phyloP scores from a whole-genome alignment of 2,329 filamentous ascomycete genomes.

The Drechslerella stenobrocha region DNA sequence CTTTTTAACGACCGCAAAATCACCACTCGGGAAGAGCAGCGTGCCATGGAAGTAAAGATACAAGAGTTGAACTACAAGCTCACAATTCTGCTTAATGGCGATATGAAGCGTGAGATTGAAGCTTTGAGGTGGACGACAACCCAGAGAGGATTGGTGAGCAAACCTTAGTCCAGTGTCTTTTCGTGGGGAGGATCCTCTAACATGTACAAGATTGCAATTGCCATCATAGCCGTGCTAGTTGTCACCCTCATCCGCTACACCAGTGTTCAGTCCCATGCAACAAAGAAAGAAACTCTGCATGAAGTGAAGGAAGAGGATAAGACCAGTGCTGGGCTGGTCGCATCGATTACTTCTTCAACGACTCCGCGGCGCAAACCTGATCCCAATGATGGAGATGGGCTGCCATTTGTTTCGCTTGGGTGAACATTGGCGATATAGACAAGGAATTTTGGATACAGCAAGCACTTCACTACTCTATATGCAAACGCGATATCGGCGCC shows the following conservation, averaged over 20 bases:
- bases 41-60: conserved; percentile 74
- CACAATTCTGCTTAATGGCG: conserved; percentile 83
- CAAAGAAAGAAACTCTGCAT: conserved; percentile 33
- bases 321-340: conserved; percentile 34
- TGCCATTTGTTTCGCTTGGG: conserved; percentile 39
- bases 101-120: conserved; percentile 89
- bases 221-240: conserved; percentile 38
- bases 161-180: neutral
- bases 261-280: conserved; percentile 39
- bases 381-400: conserved; percentile 29
- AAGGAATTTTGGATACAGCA: neutral
- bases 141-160: conserved; percentile 63
- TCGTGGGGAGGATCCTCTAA: conserved; percentile 12
- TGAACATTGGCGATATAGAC: conserved; percentile 1
- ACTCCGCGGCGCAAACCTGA: conserved; percentile 5
- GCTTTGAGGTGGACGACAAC: conserved; percentile 82
- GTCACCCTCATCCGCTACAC: conserved; percentile 45
- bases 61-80: conserved; percentile 98
- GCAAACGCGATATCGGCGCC: neutral
- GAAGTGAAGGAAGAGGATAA: conserved; percentile 11
- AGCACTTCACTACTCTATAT: conserved; percentile 27
- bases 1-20: conserved; percentile 97
- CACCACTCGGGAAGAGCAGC: conserved; percentile 84
- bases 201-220: conserved; percentile 41
- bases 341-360: conserved; percentile 22